A percentile compares a stretch with the other conserved stretches of the same genome.
These are phyloP conservation scores for Aotearoamyces nothofagi DNA, from an alignment of 2,329 filamentous ascomycete genomes.

Conservation along the genomic window DNA sequence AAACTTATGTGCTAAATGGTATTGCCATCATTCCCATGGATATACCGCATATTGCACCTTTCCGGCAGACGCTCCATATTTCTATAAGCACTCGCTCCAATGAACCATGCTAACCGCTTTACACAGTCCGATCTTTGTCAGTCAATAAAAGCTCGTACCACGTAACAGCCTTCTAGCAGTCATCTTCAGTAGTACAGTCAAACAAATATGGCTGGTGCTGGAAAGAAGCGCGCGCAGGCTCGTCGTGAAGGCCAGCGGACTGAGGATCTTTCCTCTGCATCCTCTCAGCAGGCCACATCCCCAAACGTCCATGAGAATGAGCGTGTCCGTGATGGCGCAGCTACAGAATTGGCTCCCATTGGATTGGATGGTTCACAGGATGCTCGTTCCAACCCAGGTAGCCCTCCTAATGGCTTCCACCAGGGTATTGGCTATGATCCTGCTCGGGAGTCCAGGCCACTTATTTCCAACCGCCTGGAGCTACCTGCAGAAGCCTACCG, in stretches of 20 bases:
- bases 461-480: slow-evolving; percentile 28
- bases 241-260: background rate
- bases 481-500: background rate
- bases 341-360: no score
- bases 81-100: no score
- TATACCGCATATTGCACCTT: no score
- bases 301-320: background rate
- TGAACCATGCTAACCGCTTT: no score
- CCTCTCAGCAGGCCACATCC: background rate
- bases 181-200: no score
- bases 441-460: slow-evolving; percentile 14
- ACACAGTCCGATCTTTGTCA: no score
- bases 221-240: background rate
- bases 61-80: no score
- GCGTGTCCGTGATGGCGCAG: background rate
- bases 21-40: no score
- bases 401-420: slow-evolving; percentile 6
- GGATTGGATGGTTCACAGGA: background rate
- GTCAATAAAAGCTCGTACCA: no score
- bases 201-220: background rate
- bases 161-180: no score
- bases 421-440: slow-evolving; percentile 28
- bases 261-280: background rate
- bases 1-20: no score
- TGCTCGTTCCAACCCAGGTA: background rate